These are phyloP conservation scores for Plasmodium cynomolgi DNA, from an alignment of 169 alveolate species.

Conservation along the genomic window DNA sequence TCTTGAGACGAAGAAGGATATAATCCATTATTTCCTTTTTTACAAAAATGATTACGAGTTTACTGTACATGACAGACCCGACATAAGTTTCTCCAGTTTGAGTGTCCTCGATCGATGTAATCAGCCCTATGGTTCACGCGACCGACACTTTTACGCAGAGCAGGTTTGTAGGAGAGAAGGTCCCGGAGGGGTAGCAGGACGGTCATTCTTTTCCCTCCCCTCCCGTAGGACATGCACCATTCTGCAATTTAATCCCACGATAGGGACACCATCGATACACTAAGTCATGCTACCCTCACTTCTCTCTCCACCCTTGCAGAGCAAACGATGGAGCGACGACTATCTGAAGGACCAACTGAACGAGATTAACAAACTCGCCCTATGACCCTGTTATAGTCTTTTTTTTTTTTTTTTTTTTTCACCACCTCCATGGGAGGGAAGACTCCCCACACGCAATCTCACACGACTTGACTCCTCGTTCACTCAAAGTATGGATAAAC, in stretches of 20 bases:
- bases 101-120: conserved; percentile 39
- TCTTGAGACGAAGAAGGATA: conserved; percentile 55
- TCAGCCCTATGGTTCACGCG: conserved; percentile 29
- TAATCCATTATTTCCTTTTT: conserved; percentile 47
- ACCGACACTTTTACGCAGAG: conserved; percentile 10
- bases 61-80: conserved; percentile 31
- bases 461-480: neutral
- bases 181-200: neutral
- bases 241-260: neutral
- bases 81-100: conserved; percentile 67
- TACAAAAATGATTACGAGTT: conserved; percentile 55
- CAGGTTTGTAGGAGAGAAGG: neutral
- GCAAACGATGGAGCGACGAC: conserved; percentile 31
- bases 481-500: neutral
- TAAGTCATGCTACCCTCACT: neutral
- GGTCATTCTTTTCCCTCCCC: neutral
- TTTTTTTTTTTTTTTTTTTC: neutral
- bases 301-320: neutral
- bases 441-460: neutral
- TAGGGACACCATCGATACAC: neutral
- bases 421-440: no score
- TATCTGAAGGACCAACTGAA: conserved; percentile 51
- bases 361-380: conserved; percentile 11
- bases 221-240: neutral
- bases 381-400: neutral